Base-by-base conservation (phyloP, 2,329 filamentous ascomycete species). In the Fusarium secorum region DNA sequence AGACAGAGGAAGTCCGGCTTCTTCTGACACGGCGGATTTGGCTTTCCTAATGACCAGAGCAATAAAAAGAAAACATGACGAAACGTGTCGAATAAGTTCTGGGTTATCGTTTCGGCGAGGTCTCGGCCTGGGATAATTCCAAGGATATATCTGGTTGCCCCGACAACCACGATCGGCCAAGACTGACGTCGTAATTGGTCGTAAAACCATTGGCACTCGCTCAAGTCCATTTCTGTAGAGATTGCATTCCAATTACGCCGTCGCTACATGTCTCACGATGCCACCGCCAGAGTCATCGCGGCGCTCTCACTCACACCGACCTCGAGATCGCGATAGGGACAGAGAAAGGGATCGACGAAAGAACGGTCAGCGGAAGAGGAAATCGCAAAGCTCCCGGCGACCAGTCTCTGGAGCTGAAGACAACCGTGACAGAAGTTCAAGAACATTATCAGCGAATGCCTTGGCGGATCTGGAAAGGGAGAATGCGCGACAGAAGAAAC, bases 401-500 rank as follows among this genome's bases (percentile, higher is more conserved):
- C 73, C 79, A 5, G 74, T 70, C 6, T 77, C 81, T 4, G 76
- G 75, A 10, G 76, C 79, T 0, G 81, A 83, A 28, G 81, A 80
- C 8, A 78, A 74, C n/a, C 65, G 72, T 46, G 77, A 76, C 26
- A 66, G 72, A 51, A 69, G 66, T n/a, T 74, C 77, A 4, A 74
- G 76, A 24, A 65, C 77, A 9, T 77, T 86, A 30, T 86, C 85
- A 8, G 78, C 81, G 5, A 87, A 89, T 73, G 89, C 91, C 9
- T 80, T 95, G 52, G 90, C 90, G 17, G 88, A 89, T 75, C 80
- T 95, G 49, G 87, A 93, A 73, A 84, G 88, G 53, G 81, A 87
- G 58, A 90, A 93, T 79, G 76, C 78, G 28, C 78, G 79, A 24
- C 84, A 86, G 30, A 86, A 88, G 68, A 83, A 72, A 44, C 60